A percentile compares a stretch with the other conserved stretches of the same genome.
Evolutionary conservation across 768 basidiomycete species (phyloP).

Genomic region (Panaeolus papilionaceus): DNA sequence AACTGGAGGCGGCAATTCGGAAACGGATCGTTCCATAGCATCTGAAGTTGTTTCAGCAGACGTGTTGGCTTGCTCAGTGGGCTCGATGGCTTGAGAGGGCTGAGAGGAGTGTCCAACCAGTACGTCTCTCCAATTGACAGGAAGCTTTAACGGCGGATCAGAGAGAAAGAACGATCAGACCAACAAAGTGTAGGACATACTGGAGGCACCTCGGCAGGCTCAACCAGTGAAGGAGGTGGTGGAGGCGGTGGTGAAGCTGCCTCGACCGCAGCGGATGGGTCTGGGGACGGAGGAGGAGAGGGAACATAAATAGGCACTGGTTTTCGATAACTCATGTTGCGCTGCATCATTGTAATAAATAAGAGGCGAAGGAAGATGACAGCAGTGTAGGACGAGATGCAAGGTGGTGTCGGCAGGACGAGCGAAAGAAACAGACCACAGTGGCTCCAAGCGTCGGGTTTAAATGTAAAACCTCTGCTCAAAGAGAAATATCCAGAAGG

Average conservation of each 20-base stretch:
- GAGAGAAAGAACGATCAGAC: neutral
- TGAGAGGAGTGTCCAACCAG: conserved; percentile 1
- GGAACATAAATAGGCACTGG: conserved; percentile 73
- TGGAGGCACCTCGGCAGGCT: conserved; percentile 20
- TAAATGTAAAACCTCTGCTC: conserved; percentile 8
- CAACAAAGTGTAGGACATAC: conserved; percentile 17
- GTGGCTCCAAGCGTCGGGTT: conserved; percentile 1
- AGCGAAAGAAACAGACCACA: conserved; percentile 1
- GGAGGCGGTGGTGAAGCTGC: conserved; percentile 16
- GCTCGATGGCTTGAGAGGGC: neutral
- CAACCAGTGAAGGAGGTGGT: conserved; percentile 16
- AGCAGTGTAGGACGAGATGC: conserved; percentile 13
- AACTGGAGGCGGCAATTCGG: conserved; percentile 1
- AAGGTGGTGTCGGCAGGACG: conserved; percentile 18
- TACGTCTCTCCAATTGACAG: conserved; percentile 40
- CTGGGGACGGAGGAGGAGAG: conserved; percentile 60
- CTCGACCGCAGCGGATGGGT: neutral
- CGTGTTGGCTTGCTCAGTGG: neutral
- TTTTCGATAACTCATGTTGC: conserved; percentile 70
- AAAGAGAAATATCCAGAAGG: neutral
- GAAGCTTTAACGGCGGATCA: conserved; percentile 30
- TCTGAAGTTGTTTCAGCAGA: neutral
- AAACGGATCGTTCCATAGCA: neutral
- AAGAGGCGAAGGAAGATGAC: conserved; percentile 13
- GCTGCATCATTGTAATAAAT: conserved; percentile 35